phyloP scores from a whole-genome alignment of 2,329 filamentous ascomycete species.

The Berkeleyomyces basicola region DNA sequence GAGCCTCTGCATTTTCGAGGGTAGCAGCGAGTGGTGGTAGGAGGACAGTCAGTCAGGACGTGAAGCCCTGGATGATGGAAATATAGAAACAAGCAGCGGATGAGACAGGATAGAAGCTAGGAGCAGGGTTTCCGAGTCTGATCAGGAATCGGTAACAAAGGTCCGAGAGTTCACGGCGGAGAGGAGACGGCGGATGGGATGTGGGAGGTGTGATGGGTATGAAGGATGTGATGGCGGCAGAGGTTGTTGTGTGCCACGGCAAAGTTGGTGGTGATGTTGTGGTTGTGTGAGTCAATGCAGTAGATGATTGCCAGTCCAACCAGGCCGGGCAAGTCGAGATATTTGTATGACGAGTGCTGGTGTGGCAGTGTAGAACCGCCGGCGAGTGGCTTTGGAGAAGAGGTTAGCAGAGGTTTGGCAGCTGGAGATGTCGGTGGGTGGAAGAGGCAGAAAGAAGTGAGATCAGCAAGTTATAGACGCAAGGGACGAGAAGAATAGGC shows the following conservation, averaged over 20 bases:
- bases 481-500: neutral
- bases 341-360: neutral
- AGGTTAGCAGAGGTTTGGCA: neutral
- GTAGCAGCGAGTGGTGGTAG: neutral
- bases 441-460: neutral
- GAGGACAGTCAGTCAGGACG: neutral
- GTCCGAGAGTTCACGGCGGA: no score
- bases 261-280: neutral
- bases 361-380: neutral
- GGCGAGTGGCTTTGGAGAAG: neutral
- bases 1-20: slow-evolving; percentile 14
- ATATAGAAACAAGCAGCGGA: no score
- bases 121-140: no score
- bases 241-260: neutral
- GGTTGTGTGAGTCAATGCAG: neutral
- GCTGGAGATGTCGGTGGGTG: neutral
- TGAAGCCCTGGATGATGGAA: no score
- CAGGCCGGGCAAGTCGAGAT: neutral
- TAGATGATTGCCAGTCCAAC: neutral
- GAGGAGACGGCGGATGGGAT: neutral
- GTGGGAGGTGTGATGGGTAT: neutral
- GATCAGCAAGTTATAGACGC: neutral
- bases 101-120: no score
- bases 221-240: neutral
- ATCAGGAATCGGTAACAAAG: no score